These are phyloP conservation scores for Aegilops speltoides DNA, from an alignment of 176 grass and related monocot genomes.

Conservation along the genomic window DNA sequence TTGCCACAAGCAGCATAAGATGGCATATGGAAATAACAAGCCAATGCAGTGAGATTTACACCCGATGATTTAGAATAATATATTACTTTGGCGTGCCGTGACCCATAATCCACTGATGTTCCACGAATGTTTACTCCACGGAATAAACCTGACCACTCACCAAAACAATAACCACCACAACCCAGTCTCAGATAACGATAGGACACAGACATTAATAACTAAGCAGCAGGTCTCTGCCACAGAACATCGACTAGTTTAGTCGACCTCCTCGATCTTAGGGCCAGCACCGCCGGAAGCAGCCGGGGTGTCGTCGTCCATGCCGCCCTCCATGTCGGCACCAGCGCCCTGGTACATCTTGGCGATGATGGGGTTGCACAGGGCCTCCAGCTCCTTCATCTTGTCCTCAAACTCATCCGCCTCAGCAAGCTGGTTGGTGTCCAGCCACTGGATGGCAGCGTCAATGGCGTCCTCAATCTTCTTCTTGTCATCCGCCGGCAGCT, in stretches of 20 bases:
- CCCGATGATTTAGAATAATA: too few relatives aligned
- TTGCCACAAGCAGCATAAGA: too few relatives aligned
- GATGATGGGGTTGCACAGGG: conserved; percentile 61
- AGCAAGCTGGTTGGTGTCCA: conserved; percentile 50
- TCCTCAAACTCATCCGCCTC: conserved; percentile 66
- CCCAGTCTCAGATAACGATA: neutral
- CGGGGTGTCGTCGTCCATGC: conserved; percentile 48
- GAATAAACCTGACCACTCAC: neutral
- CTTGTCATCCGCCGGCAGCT: conserved; percentile 26
- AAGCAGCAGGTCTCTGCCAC: neutral
- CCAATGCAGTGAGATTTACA: too few relatives aligned
- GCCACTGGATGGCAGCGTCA: conserved; percentile 48
- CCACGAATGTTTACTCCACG: neutral
- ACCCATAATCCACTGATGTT: neutral
- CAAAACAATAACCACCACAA: conserved; percentile 7
- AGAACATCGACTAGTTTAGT: neutral
- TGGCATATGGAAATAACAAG: too few relatives aligned
- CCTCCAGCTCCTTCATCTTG: conserved; percentile 69
- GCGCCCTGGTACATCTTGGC: conserved; percentile 61
- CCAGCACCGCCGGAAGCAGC: conserved; percentile 29
- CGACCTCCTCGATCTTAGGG: conserved; percentile 63
- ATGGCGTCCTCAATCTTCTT: conserved; percentile 68
- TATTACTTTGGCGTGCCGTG: too few relatives aligned
- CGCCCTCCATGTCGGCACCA: conserved; percentile 41
- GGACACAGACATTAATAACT: neutral